Conservation (phyloP, 768 basidiomycete genomes). For the Auriscalpium microsporum region DNA sequence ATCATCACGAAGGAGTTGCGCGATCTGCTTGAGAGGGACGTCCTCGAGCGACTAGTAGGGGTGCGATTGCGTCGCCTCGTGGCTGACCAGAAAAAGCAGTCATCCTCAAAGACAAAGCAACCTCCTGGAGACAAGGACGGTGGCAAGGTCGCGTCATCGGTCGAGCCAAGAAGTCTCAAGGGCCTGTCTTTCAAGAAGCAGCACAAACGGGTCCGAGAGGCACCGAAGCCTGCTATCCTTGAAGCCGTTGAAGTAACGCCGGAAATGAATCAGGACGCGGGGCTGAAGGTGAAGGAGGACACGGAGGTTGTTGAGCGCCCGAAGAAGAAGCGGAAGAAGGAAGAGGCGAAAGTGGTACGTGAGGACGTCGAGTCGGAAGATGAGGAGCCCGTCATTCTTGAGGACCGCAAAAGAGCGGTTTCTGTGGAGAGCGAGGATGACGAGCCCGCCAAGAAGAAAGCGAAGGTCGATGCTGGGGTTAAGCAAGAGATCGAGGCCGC, state of each 20-base stretch:
- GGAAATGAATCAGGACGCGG: conserved; percentile 1
- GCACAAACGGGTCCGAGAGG: conserved; percentile 32
- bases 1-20: conserved; percentile 51
- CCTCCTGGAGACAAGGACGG: conserved; percentile 33
- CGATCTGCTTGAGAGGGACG: conserved; percentile 51
- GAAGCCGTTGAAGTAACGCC: conserved; percentile 24
- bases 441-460: conserved; percentile 39
- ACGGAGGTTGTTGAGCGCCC: conserved; percentile 34
- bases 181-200: conserved; percentile 38
- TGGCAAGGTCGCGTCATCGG: conserved; percentile 15
- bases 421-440: conserved; percentile 25
- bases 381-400: conserved; percentile 31
- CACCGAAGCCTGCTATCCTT: conserved; percentile 19
- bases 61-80: conserved; percentile 45
- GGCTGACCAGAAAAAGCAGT: conserved; percentile 41
- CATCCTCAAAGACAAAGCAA: conserved; percentile 18
- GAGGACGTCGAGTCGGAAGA: conserved; percentile 54
- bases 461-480: conserved; percentile 13
- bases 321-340: conserved; percentile 53
- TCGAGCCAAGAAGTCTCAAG: conserved; percentile 22
- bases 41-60: conserved; percentile 52
- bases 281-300: conserved; percentile 24
- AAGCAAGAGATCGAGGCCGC: conserved; percentile 11
- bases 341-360: conserved; percentile 29
- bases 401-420: conserved; percentile 22